A percentile compares a stretch with the other conserved stretches of the same genome.
These are phyloP conservation scores for Agrostemma githago DNA, from an alignment of 148 eudicot species.

Conservation along the genomic window DNA sequence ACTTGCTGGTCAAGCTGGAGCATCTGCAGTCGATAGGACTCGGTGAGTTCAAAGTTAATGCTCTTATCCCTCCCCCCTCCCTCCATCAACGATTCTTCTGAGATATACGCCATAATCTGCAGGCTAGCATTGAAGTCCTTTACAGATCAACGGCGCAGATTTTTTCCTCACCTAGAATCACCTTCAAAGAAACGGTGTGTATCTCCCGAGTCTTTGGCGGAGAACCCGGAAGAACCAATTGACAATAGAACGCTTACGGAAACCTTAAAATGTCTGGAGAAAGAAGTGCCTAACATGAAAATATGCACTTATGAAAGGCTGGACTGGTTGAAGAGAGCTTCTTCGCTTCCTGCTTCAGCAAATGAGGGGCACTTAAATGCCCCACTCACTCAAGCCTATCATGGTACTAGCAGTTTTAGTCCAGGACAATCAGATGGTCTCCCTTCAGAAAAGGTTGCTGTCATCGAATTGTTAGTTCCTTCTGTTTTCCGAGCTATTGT, in stretches of 20 bases:
- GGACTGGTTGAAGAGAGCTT: conserved; percentile 81
- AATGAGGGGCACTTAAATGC: conserved; percentile 46
- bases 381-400: conserved; percentile 47
- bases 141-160: conserved; percentile 74
- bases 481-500: conserved; percentile 77
- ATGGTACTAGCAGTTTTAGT: conserved; percentile 44
- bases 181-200: conserved; percentile 57
- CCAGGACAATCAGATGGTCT: conserved; percentile 31
- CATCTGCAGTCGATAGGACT: conserved; percentile 98
- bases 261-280: conserved; percentile 46
- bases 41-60: conserved; percentile 36
- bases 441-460: conserved; percentile 58
- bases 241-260: conserved; percentile 49
- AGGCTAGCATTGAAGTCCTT: conserved; percentile 95
- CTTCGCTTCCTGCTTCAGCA: conserved; percentile 50
- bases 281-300: conserved; percentile 58
- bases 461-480: conserved; percentile 73
- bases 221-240: conserved; percentile 50
- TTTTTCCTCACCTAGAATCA: conserved; percentile 81
- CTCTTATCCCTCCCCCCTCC: no score
- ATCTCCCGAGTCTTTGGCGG: conserved; percentile 34
- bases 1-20: conserved; percentile 99
- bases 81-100: no score
- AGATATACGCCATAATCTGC: no score
- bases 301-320: conserved; percentile 57